Conservation (phyloP, 129 eudicot species). For the Logfia minima region DNA sequence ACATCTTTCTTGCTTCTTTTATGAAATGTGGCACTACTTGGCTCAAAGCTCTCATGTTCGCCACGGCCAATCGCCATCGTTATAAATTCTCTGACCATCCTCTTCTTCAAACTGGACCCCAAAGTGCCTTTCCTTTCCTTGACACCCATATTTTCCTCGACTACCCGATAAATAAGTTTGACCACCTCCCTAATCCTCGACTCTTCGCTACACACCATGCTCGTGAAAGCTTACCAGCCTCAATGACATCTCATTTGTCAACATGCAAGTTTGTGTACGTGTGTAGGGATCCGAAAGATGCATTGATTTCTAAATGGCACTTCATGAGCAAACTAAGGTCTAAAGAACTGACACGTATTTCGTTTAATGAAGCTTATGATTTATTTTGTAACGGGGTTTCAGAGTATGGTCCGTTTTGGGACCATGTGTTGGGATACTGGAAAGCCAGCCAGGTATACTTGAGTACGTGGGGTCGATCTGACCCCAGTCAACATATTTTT, state of each 20-base stretch:
- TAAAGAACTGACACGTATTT: slow-evolving; percentile 14
- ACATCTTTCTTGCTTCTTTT: slow-evolving; percentile 43
- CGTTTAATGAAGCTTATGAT: slow-evolving; percentile 27
- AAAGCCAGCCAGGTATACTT: slow-evolving; percentile 16
- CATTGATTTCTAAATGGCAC: slow-evolving; percentile 46
- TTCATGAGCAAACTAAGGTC: slow-evolving; percentile 39
- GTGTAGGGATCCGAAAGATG: slow-evolving; percentile 59
- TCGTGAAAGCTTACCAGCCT: slow-evolving; percentile 27
- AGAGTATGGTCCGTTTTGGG: slow-evolving; percentile 39
- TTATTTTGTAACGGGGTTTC: slow-evolving; percentile 32
- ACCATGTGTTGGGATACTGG: slow-evolving; percentile 31
- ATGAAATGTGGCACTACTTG: slow-evolving; percentile 64
- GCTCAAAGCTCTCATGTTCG: slow-evolving; percentile 52
- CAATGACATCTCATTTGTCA: slow-evolving; percentile 28
- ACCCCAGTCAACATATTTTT: too few relatives aligned
- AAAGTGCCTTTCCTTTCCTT: slow-evolving; percentile 38
- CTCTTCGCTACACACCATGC: slow-evolving; percentile 52
- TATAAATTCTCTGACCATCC: slow-evolving; percentile 39
- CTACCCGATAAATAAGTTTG: neutral
- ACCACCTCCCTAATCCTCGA: slow-evolving; percentile 25
- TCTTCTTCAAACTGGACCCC: slow-evolving; percentile 45
- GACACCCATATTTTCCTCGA: slow-evolving; percentile 30
- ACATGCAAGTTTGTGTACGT: slow-evolving; percentile 44
- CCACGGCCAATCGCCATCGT: slow-evolving; percentile 35
- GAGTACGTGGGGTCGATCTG: neutral